phyloP scores from a whole-genome alignment of 139 green algal species.

The Chlamydomonas eustigma region DNA sequence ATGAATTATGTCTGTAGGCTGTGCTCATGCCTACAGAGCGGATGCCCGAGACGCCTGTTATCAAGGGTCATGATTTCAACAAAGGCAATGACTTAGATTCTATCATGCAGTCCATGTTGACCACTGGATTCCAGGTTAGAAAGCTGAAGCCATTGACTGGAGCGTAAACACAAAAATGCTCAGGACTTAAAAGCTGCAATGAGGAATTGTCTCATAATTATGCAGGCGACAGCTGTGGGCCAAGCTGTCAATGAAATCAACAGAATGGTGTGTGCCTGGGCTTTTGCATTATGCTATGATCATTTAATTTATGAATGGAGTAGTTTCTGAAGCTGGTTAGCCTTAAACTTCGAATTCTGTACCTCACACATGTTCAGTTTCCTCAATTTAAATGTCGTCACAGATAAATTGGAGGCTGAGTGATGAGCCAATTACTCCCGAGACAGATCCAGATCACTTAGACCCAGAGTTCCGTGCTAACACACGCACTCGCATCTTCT shows the following conservation, averaged over 20 bases:
- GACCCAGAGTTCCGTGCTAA: conserved; percentile 38
- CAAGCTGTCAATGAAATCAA: conserved; percentile 90
- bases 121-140: conserved; percentile 83
- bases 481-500: conserved; percentile 80
- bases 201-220: too few relatives aligned
- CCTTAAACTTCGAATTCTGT: too few relatives aligned
- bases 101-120: conserved; percentile 76
- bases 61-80: conserved; percentile 72
- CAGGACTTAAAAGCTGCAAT: too few relatives aligned
- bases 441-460: conserved; percentile 35
- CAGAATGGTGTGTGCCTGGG: conserved; percentile 74
- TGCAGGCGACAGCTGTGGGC: conserved; percentile 83
- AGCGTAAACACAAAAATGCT: too few relatives aligned
- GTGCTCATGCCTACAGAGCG: conserved; percentile 7
- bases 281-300: background rate
- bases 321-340: too few relatives aligned
- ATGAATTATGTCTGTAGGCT: background rate
- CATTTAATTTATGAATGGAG: too few relatives aligned
- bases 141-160: too few relatives aligned
- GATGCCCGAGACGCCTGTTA: background rate
- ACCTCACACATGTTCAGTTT: too few relatives aligned
- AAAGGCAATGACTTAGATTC: conserved; percentile 58
- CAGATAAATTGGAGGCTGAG: conserved; percentile 75
- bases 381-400: too few relatives aligned
- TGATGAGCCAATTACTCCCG: conserved; percentile 62